Percentiles rank a stretch among this genome's conserved stretches.
Conservation (phyloP, 2,329 filamentous ascomycete species). For the Fusarium sp. region DNA sequence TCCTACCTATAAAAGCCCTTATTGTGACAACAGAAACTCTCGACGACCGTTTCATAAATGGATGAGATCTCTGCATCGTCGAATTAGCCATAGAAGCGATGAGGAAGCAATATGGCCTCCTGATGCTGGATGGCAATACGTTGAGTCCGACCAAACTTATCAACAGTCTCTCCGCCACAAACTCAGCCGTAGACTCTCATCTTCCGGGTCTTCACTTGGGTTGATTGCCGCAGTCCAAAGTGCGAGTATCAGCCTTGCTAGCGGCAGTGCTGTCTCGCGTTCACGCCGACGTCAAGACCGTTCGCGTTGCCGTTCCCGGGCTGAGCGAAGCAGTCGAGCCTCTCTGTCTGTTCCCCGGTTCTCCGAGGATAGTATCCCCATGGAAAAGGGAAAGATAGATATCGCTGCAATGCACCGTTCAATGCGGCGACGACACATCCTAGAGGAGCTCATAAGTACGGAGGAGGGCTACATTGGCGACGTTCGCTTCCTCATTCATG, state of each 20-base stretch:
- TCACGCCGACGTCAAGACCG: constrained; percentile 64
- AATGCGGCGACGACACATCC: constrained; percentile 78
- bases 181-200: constrained; percentile 64
- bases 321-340: constrained; percentile 71
- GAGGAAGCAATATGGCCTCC: constrained; percentile 38
- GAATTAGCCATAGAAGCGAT: constrained; percentile 58
- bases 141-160: constrained; percentile 3
- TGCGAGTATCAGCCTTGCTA: constrained; percentile 80
- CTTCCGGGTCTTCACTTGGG: constrained; percentile 79
- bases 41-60: constrained; percentile 73
- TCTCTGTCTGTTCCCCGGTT: constrained; percentile 69
- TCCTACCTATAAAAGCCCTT: constrained; percentile 6
- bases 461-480: constrained; percentile 92
- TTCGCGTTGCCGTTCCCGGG: constrained; percentile 66
- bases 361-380: constrained; percentile 72
- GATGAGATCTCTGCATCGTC: constrained; percentile 75
- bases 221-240: constrained; percentile 86
- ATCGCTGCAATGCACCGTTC: constrained; percentile 77
- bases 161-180: constrained; percentile 17
- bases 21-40: constrained; percentile 22
- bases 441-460: constrained; percentile 87
- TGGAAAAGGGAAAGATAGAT: constrained; percentile 69
- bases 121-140: constrained; percentile 16
- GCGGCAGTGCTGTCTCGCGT: constrained; percentile 73
- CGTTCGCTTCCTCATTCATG: constrained; percentile 86